These are phyloP conservation scores for Hyphopichia khmerensis DNA, from an alignment of 1,139 yeast genomes.

Conservation along the genomic window DNA sequence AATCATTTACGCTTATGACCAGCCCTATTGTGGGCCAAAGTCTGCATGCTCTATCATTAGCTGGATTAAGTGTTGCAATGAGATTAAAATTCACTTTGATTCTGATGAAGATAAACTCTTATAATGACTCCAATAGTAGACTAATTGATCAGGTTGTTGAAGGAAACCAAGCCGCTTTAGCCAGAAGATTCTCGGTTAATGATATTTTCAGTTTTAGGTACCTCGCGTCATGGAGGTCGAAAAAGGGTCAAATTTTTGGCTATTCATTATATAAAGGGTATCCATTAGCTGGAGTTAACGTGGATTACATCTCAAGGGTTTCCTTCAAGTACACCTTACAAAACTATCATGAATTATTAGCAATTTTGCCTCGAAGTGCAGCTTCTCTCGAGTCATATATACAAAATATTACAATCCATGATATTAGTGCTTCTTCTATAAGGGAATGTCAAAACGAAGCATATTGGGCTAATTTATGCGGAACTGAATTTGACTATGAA, in stretches of 20 bases:
- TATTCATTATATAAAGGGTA: neutral
- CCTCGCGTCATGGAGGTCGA: constrained; percentile 17
- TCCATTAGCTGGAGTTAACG: neutral
- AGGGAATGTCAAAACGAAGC: neutral
- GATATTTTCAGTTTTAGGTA: constrained; percentile 8
- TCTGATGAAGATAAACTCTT: neutral
- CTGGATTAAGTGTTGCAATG: neutral
- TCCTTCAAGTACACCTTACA: neutral
- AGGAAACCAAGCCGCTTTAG: neutral
- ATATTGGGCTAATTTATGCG: neutral
- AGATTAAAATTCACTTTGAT: neutral
- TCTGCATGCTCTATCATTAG: neutral
- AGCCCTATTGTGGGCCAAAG: neutral
- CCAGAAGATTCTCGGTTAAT: neutral
- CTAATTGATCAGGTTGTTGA: neutral
- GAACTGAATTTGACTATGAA: neutral
- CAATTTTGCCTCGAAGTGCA: neutral
- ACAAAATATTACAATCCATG: neutral
- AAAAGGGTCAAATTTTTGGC: constrained; percentile 12
- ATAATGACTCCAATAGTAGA: neutral
- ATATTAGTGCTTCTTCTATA: neutral
- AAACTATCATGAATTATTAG: neutral
- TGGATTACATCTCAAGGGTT: neutral
- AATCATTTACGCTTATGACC: neutral
- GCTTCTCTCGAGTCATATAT: neutral